phyloP scores from a whole-genome alignment of 2,329 filamentous ascomycete genomes.

The Calycina marina region DNA sequence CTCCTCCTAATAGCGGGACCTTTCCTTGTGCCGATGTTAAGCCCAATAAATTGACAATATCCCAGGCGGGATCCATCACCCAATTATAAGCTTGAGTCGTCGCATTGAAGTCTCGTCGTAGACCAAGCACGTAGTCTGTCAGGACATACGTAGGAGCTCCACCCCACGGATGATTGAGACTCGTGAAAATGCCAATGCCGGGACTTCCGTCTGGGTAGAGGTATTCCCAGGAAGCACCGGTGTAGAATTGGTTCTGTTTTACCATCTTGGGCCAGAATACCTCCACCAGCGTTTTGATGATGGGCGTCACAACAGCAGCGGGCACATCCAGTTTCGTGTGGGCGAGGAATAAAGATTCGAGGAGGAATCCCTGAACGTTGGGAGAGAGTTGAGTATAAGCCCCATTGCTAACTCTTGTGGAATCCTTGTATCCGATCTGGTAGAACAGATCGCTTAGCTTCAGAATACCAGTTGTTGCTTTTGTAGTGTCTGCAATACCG shows the following conservation, averaged over 20 bases:
- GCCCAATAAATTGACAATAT: too few species aligned
- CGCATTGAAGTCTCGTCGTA: too few species aligned
- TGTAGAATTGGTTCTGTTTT: constrained; percentile 25
- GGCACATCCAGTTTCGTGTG: constrained; percentile 15
- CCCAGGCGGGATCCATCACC: too few species aligned
- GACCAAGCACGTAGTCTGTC: constrained; percentile 23
- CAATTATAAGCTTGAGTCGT: too few species aligned
- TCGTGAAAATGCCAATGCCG: constrained; percentile 28
- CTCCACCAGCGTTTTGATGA: constrained; percentile 21
- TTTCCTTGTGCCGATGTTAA: too few species aligned
- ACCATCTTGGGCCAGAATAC: constrained; percentile 29
- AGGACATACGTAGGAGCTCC: constrained; percentile 30
- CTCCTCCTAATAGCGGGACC: too few species aligned
- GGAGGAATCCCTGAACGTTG: constrained; percentile 31
- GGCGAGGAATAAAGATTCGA: constrained; percentile 24
- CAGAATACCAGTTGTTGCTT: constrained; percentile 19
- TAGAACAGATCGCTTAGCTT: constrained; percentile 21
- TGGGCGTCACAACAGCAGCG: constrained; percentile 1
- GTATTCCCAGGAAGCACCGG: constrained; percentile 32
- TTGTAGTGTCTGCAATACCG: constrained; percentile 22
- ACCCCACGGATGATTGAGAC: constrained; percentile 30
- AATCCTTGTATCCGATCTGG: constrained; percentile 25
- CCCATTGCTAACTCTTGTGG: constrained; percentile 8
- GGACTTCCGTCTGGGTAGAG: constrained; percentile 25
- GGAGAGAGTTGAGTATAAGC: constrained; percentile 26